Base-by-base conservation (phyloP, 768 basidiomycete species). In the Naganishia vaughanmartiniae region DNA sequence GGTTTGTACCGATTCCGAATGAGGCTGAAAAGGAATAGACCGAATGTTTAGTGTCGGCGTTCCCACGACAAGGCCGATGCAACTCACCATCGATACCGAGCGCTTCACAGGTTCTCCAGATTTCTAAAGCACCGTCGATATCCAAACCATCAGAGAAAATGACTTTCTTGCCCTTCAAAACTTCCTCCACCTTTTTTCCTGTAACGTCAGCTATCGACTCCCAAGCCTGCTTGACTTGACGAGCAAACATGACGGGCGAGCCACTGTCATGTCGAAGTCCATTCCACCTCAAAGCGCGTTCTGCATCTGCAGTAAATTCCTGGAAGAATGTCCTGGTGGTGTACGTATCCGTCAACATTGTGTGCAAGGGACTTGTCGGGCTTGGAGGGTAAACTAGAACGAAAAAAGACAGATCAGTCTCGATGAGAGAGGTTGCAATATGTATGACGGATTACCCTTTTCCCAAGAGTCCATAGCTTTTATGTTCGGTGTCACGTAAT, bases 311-410 rank as follows among this genome's bases (percentile, higher is more conserved):
- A 12, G 72, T 74, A 68, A 80, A 79, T 63, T 80, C 93, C 82
- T 87, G 85, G 84, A 92, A 93, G 83, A 97, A 98, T 0, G 86
- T 88, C 36, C 86, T 82, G 1, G 90, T 91, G 7, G 93, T 90
- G 81, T 96, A 98, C 0, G 96, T 99, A 82, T 99, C 96, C 17
- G 96, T 96, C 39, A 97, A 83, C 24, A 93, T 92, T 70, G 92
- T 86, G 66, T 89, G 85, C 11, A 81, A 75, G 0, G 80, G 74
- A 2, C 76, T 76, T 17, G 58, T 71, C 0, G 70, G 78, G 73
- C 26, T 76, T 71, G 36, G 83, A 74, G 77, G 86, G 73, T 82
- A 83, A 58, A 80, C 81, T 81, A 51, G 42, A 26, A 65, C 19
- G 4, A 34, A 1, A 31, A 26, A 45, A 36, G 54, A 5, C 21